Percentiles rank a stretch among this genome's conserved stretches.
phyloP scores from a whole-genome alignment of 352 stramenopile genomes.

The Phytopythium cucurbitacearum region DNA sequence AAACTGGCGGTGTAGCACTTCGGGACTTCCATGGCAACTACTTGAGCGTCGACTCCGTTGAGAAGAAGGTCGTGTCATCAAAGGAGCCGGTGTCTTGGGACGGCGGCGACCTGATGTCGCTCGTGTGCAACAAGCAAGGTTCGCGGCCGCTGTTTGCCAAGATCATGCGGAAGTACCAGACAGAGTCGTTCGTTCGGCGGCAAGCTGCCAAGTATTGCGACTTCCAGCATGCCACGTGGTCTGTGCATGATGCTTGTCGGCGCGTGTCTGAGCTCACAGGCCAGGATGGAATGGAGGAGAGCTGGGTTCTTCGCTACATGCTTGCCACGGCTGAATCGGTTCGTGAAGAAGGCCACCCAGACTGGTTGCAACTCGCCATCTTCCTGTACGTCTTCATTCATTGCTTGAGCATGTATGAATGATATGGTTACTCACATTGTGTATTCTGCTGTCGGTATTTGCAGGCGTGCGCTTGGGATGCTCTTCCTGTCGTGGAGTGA shows the following conservation, averaged over 20 bases:
- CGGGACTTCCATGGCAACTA: conserved; percentile 79
- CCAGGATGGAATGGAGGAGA: conserved; percentile 32
- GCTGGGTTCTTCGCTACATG: conserved; percentile 75
- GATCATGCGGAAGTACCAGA: conserved; percentile 80
- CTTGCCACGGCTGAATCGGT: conserved; percentile 51
- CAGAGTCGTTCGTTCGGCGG: conserved; percentile 34
- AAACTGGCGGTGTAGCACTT: conserved; percentile 47
- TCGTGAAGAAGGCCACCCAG: conserved; percentile 63
- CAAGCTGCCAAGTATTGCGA: conserved; percentile 41
- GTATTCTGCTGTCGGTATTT: neutral
- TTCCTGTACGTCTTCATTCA: conserved; percentile 50
- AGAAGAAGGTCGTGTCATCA: conserved; percentile 33
- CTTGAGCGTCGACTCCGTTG: conserved; percentile 54
- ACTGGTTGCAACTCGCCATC: conserved; percentile 75
- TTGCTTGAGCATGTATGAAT: neutral
- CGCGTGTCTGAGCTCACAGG: conserved; percentile 58
- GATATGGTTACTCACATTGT: neutral
- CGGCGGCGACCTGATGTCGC: conserved; percentile 52
- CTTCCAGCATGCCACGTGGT: conserved; percentile 52
- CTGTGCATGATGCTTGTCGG: conserved; percentile 54
- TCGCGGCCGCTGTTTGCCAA: conserved; percentile 48
- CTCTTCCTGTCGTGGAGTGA: conserved; percentile 76
- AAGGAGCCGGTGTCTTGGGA: conserved; percentile 64
- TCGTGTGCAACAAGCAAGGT: conserved; percentile 69
- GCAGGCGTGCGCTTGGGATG: conserved; percentile 60